Base-by-base conservation (phyloP, 768 basidiomycete genomes). In the Collybiopsis confluens region DNA sequence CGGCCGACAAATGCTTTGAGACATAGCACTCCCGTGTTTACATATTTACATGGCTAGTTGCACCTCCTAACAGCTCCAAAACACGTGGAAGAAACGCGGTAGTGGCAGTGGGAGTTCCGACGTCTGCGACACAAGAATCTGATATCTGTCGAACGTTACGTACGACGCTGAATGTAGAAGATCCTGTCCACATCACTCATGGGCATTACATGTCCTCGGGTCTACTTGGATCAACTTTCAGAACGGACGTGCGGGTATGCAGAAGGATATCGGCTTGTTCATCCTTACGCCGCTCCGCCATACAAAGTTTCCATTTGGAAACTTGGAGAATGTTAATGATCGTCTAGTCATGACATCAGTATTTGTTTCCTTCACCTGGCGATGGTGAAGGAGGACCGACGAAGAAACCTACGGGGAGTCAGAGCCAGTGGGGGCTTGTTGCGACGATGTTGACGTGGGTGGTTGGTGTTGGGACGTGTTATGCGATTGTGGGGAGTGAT, bases 261-360 rank as follows among this genome's bases (percentile, higher is more conserved):
- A 73, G 78, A 10, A 68, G 71, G 24, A 63, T 88, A 16, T 70
- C 73, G 13, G 74, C 0, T 69, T 88, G 24, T 70, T 88, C 11
- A 68, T 74, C 13, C 68, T 80, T 7, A 81, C 80, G 1, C 71
- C 85, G 70, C 76, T n/a, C n/a, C n/a, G 77, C 4, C 83, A 86
- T 59, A 80, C 74, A 63, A 85, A 82, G 69, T 81, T 80, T 36
- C 75, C 82, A 3, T 75, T 90, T 78, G 89, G 13, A 80, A 75
- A 4, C 66, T 91, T 92, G 89, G 90, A 79, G 88, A 4, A 72
- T 76, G 37, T n/a, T n/a, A n/a, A n/a, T n/a, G n/a, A 61, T 85
- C 35, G 67, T 75, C 5, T 90, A 86, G 88, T 76, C 73, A 10
- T 90, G 82, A 63, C 75, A 86, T 64, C 82, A 78, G 51, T 81